Base-by-base conservation (phyloP, 2,329 filamentous ascomycete species). In the Pyrenochaeta sp. region DNA sequence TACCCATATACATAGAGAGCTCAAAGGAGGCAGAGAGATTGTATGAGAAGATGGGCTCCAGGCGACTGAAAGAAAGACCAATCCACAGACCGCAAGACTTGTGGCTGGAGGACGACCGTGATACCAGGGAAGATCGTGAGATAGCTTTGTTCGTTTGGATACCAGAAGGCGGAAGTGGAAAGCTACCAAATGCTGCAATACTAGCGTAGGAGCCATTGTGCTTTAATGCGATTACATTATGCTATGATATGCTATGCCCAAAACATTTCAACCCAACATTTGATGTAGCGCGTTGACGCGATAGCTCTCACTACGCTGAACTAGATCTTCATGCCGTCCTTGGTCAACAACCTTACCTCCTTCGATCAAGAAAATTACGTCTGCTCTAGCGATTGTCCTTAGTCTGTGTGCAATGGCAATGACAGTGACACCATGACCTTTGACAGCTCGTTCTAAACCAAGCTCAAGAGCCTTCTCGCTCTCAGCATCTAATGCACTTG, bases 211-310 rank as follows among this genome's bases (percentile, higher is more conserved):
- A 27, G 4, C n/a, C 27, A 15, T 10, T 21, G n/a, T 21, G 10
- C 31, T 36, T 17, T 42, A 40, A 12, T 35, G 12, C 10, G 47
- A 47, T 15, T 39, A 52, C 29, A 12, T 43, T 43, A 46, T 37
- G 47, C 37, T 52, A 56, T 50, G 45, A n/a, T 33, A n/a, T 37
- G 47, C 37, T 52, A 56, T 50, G 45, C 18, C 30, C 12, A 54
- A 42, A 12, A 45, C 31, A 44, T n/a, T 35, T 61, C 52, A 74
- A 15, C 72, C 76, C 45, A 81, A 46, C 61, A 78, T 80, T 60
- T 83, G 81, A 57, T 81, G 78, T 43, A 82, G 69, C 17, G 79
- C 81, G 67, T 81, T 83, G 10, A 76, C 75, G 23, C 80, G 76
- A 61, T 83, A 83, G 47, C 74, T 80, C 63, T 82, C 79, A 52